These are phyloP conservation scores for Trichoderma sp. DNA, from an alignment of 2,329 filamentous ascomycete genomes.

Conservation along the genomic window DNA sequence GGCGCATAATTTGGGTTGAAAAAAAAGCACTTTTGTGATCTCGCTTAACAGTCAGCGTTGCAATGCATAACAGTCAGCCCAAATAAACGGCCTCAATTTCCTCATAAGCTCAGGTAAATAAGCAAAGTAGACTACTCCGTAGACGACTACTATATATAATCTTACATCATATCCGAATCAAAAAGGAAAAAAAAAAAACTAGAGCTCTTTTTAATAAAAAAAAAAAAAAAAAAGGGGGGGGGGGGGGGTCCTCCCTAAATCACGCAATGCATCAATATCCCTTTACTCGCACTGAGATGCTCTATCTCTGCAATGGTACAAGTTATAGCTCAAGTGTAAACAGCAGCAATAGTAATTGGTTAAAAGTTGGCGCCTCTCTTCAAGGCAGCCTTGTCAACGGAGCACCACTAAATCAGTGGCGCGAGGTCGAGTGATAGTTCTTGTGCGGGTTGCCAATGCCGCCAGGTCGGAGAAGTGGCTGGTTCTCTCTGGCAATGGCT, in stretches of 20 bases:
- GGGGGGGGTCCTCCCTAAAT: background rate
- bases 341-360: background rate
- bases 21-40: background rate
- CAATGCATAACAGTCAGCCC: background rate
- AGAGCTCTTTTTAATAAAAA: background rate
- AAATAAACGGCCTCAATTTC: background rate
- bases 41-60: background rate
- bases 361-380: background rate
- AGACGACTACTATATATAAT: background rate
- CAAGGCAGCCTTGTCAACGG: background rate
- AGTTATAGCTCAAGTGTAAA: background rate
- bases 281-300: background rate
- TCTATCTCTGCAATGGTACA: slow-evolving; percentile 5
- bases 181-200: background rate
- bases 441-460: slow-evolving; percentile 47
- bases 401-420: background rate
- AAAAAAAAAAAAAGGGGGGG: background rate
- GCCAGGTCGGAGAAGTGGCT: slow-evolving; percentile 49
- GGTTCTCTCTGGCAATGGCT: slow-evolving; percentile 49
- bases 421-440: slow-evolving; percentile 36
- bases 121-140: background rate
- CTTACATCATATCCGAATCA: background rate
- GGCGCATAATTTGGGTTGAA: background rate
- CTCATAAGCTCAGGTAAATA: background rate
- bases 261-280: background rate